Evolutionary conservation across 495 filamentous ascomycete genomes (phyloP).

Genomic region (Hyaloscypha hepaticicola): DNA sequence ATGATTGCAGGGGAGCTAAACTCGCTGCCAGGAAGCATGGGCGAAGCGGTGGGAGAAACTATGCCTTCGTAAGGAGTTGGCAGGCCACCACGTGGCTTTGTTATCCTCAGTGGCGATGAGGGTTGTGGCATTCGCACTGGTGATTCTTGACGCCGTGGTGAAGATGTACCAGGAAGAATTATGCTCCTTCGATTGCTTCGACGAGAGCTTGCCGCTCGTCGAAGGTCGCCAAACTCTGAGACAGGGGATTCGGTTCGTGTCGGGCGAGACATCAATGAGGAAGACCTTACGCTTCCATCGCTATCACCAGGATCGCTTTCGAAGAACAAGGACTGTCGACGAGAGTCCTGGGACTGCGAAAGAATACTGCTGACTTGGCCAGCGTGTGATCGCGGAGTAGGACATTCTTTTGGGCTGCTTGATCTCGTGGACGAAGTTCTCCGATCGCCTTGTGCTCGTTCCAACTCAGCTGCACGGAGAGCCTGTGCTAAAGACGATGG

Average conservation of each 20-base stretch:
- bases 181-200: constrained; percentile 83
- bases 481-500: constrained; percentile 58
- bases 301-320: constrained; percentile 78
- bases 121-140: constrained; percentile 72
- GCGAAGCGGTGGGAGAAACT: constrained; percentile 85
- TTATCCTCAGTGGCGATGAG: constrained; percentile 82
- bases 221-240: constrained; percentile 74
- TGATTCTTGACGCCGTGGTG: constrained; percentile 81
- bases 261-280: constrained; percentile 66
- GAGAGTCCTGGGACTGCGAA: constrained; percentile 59
- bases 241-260: constrained; percentile 83
- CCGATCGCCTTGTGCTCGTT: constrained; percentile 31
- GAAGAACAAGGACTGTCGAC: constrained; percentile 68
- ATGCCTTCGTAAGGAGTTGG: constrained; percentile 71
- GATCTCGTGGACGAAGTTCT: constrained; percentile 57
- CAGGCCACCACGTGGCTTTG: constrained; percentile 69
- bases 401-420: constrained; percentile 86
- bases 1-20: constrained; percentile 68
- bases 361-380: constrained; percentile 57
- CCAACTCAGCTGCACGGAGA: constrained; percentile 45
- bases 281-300: constrained; percentile 83
- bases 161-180: constrained; percentile 69
- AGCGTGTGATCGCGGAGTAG: constrained; percentile 84
- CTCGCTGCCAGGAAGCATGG: constrained; percentile 77
- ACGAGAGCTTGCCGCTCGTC: constrained; percentile 63